Base-by-base conservation (phyloP, 257 asterid species). In the Solanum habrochaites region DNA sequence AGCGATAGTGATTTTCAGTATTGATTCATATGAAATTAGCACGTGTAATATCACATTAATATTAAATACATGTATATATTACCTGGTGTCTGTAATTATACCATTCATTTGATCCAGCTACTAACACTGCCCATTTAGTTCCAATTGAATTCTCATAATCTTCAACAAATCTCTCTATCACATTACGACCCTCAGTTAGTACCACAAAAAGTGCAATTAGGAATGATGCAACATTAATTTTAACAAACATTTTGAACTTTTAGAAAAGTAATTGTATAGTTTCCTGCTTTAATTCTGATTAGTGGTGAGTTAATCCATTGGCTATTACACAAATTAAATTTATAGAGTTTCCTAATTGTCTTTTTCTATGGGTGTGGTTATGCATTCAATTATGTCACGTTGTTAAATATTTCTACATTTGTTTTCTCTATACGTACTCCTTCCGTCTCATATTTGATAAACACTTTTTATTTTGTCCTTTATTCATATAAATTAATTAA, bases 21-120 rank as follows among this genome's bases (percentile, higher is more conserved):
- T 4, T 20, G 1, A 56, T 56, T 69, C 42, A 16, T 67, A 16
- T 13, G 11, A 3, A 67, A 14, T 67, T 67, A 67, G 21, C 72
- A 66, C 2, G 8, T 71, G 15, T 32, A 21, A 20, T 23, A 9
- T 11, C 15, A 31, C 62, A 16, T 27, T n/a, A 40, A 52, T 35
- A 8, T 52, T 6, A 18, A 75, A 5, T 52, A 27, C 5, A 27
- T 27, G 31, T 43, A 87, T 90, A 45, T 43, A 87, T 90, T 83
- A 95, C 99, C 98, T 95, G 99, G 83, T 96, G 99, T 83, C 98
- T 92, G 90, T 96, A 95, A 90, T 95, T 96, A 95, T 94, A 92
- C 93, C 94, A 96, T 20, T 94, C 98, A 35, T 86, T 89, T 71
- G 98, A 95, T 32, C 99, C 98, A 83, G 99, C 98, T 81, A 95